Percentiles rank a stretch among this genome's conserved stretches.
Evolutionary conservation across 805 yeast species (phyloP).

Genomic region (Suhomyces tanzawaensis): DNA sequence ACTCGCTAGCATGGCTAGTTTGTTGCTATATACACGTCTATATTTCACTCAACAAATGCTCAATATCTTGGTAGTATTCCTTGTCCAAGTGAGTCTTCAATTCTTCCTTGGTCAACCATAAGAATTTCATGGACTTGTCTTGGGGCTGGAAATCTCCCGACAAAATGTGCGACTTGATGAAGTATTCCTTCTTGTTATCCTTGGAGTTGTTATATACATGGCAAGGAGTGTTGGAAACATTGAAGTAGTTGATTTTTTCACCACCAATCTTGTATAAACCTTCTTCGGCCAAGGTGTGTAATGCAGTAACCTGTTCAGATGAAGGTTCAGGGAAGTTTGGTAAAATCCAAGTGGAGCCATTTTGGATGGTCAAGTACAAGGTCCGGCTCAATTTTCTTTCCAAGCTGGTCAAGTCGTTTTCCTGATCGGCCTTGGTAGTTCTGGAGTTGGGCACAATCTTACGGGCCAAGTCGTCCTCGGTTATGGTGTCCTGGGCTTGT

Average conservation of each 20-base stretch:
- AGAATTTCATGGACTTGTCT: constrained; percentile 46
- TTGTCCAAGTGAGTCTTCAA: constrained; percentile 49
- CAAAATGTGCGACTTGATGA: constrained; percentile 83
- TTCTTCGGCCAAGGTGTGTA: constrained; percentile 71
- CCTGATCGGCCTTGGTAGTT: constrained; percentile 70
- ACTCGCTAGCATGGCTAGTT: no score
- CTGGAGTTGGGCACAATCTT: constrained; percentile 71
- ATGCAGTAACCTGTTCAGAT: constrained; percentile 40
- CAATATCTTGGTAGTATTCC: constrained; percentile 56
- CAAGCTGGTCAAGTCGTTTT: constrained; percentile 60
- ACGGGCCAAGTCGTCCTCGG: constrained; percentile 55
- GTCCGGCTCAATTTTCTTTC: constrained; percentile 81
- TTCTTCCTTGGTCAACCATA: constrained; percentile 87
- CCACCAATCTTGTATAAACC: constrained; percentile 77
- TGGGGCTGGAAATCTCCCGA: constrained; percentile 68
- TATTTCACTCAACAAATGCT: constrained; percentile 45
- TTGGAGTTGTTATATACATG: constrained; percentile 52
- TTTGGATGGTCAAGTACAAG: constrained; percentile 67
- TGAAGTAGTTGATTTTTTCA: constrained; percentile 74
- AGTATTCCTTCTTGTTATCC: constrained; percentile 50
- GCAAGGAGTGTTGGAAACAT: constrained; percentile 87
- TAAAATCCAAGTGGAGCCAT: constrained; percentile 59
- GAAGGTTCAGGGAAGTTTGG: constrained; percentile 60
- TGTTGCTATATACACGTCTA: constrained; percentile 18
- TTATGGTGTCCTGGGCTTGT: constrained; percentile 13